Evolutionary conservation across 495 filamentous ascomycete genomes (phyloP).

Genomic region (Lepidopterella palustris): DNA sequence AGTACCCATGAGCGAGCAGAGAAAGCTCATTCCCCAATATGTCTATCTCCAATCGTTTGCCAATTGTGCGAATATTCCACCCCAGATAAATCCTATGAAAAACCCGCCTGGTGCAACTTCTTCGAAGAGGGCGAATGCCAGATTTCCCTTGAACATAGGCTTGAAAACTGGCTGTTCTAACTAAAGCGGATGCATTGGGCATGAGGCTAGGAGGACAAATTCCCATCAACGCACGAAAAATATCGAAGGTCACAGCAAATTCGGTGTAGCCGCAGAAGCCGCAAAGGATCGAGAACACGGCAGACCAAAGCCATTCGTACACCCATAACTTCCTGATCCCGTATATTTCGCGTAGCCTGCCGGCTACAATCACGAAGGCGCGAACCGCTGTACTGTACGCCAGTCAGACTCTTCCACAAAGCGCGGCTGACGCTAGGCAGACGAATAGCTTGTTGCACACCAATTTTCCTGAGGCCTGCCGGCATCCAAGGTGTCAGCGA

Average conservation of each 20-base stretch:
- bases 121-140: neutral
- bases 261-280: slow-evolving; percentile 1
- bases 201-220: neutral
- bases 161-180: neutral
- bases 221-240: neutral
- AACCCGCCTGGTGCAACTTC: neutral
- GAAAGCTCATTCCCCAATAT: neutral
- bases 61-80: neutral
- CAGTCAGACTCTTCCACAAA: neutral
- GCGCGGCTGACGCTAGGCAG: neutral
- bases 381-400: neutral
- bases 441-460: neutral
- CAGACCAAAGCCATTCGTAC: neutral
- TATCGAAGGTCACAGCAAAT: neutral
- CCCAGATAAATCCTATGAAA: neutral
- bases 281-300: neutral
- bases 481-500: slow-evolving; percentile 1
- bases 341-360: neutral
- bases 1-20: neutral
- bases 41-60: neutral
- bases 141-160: neutral
- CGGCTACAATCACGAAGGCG: neutral
- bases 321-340: neutral
- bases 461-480: neutral
- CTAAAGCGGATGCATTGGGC: neutral